These are phyloP conservation scores for Delonix regia DNA, from an alignment of 306 rosid species.

Conservation along the genomic window DNA sequence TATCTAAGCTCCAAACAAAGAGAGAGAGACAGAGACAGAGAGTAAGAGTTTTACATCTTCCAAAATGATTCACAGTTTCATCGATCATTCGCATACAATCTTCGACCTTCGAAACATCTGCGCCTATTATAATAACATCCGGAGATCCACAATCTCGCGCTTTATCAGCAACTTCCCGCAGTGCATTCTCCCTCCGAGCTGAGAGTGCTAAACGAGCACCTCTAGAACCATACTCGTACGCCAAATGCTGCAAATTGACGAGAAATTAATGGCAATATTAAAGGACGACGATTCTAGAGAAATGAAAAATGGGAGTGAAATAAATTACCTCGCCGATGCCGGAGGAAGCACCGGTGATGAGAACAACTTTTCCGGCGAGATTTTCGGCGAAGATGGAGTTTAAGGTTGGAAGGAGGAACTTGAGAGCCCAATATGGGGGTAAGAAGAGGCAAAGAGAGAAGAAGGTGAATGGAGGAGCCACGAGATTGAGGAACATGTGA, in stretches of 20 bases:
- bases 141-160: constrained; percentile 51
- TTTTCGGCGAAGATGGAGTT: constrained; percentile 39
- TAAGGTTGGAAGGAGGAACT: constrained; percentile 35
- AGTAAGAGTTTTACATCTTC: constrained; percentile 34
- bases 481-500: constrained; percentile 44
- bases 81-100: constrained; percentile 49
- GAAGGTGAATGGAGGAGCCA: constrained; percentile 54
- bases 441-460: constrained; percentile 46
- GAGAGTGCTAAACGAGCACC: constrained; percentile 55
- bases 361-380: constrained; percentile 48
- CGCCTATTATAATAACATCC: constrained; percentile 41
- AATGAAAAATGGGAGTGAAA: background rate
- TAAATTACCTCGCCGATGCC: constrained; percentile 7
- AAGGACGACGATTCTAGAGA: background rate
- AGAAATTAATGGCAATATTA: background rate
- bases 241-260: constrained; percentile 44
- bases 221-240: constrained; percentile 59
- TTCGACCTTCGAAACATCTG: constrained; percentile 55
- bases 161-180: constrained; percentile 43
- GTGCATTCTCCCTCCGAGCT: constrained; percentile 43
- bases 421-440: constrained; percentile 44
- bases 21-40: background rate
- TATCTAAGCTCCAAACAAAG: background rate
- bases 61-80: constrained; percentile 46
- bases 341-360: constrained; percentile 61